phyloP scores from a whole-genome alignment of 2,329 filamentous ascomycete species.

The Botrytis porri region DNA sequence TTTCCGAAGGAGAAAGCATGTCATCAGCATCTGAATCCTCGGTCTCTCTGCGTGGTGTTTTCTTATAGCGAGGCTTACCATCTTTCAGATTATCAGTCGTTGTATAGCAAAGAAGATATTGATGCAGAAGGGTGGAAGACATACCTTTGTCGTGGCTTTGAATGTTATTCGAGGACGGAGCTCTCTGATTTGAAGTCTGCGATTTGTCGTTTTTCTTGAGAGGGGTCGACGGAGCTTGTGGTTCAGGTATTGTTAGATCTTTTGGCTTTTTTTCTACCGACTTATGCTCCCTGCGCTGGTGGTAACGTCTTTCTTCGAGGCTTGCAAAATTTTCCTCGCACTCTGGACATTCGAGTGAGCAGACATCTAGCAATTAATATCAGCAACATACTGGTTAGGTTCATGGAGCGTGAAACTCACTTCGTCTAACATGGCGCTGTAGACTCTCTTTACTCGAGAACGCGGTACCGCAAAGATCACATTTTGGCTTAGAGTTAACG shows the following conservation, averaged over 20 bases:
- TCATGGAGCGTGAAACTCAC: background rate
- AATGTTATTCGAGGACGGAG: background rate
- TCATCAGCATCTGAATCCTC: constrained; percentile 4
- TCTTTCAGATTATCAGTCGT: background rate
- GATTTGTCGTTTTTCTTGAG: background rate
- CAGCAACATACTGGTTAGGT: background rate
- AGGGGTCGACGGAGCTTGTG: background rate
- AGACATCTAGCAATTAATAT: background rate
- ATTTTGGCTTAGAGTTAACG: background rate
- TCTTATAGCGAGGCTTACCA: constrained; percentile 6
- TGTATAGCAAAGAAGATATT: background rate
- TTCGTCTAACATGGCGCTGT: background rate
- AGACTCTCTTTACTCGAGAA: background rate
- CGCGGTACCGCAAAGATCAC: background rate
- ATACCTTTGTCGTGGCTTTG: background rate
- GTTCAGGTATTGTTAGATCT: background rate
- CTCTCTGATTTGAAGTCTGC: background rate
- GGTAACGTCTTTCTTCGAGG: background rate
- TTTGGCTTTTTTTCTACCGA: background rate
- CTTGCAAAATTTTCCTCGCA: background rate
- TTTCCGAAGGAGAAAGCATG: background rate
- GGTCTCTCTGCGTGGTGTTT: background rate
- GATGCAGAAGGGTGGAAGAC: background rate
- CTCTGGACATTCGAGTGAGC: background rate
- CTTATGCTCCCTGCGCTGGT: background rate